Evolutionary conservation across 1,284 basidiomycete genomes (phyloP).

Genomic region (Pisolithus thermaeus): DNA sequence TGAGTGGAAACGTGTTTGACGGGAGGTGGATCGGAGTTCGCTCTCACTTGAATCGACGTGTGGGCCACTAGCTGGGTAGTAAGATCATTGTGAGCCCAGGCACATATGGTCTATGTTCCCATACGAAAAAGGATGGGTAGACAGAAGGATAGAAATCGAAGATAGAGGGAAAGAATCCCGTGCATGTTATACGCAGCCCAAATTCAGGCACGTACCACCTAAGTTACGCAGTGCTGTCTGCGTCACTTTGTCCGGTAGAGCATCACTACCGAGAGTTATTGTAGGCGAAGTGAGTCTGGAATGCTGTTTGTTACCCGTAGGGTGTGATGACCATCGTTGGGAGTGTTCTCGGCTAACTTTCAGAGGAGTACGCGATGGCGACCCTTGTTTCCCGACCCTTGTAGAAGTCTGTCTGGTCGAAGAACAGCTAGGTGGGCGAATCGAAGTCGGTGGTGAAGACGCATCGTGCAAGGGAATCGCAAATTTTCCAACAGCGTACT

Average conservation of each 20-base stretch:
- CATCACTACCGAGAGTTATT: not conserved
- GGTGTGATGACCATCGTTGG: not conserved
- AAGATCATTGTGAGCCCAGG: not conserved
- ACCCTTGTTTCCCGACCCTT: no score
- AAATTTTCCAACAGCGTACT: slow-evolving; percentile 12
- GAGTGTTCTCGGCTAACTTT: no score
- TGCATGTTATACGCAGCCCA: not conserved
- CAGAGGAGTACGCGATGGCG: no score
- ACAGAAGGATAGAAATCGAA: not conserved
- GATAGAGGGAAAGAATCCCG: not conserved
- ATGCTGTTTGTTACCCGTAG: not conserved
- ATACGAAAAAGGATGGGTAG: no score
- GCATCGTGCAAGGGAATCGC: slow-evolving; percentile 8
- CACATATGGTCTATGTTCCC: no score
- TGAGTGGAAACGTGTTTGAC: slow-evolving; percentile 12
- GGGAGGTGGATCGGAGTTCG: not conserved
- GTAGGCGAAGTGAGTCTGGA: slow-evolving; percentile 4
- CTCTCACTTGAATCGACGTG: slow-evolving; percentile 10
- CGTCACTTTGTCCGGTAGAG: slow-evolving; percentile 17
- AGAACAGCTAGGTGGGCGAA: not conserved
- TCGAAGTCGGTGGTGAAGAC: slow-evolving; percentile 1
- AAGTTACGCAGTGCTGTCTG: slow-evolving; percentile 20
- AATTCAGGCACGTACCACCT: slow-evolving; percentile 19
- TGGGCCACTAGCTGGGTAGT: slow-evolving; percentile 8
- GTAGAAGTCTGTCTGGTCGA: no score